phyloP scores from a whole-genome alignment of 2,329 filamentous ascomycete species.

The Neofusicoccum cordaticola region DNA sequence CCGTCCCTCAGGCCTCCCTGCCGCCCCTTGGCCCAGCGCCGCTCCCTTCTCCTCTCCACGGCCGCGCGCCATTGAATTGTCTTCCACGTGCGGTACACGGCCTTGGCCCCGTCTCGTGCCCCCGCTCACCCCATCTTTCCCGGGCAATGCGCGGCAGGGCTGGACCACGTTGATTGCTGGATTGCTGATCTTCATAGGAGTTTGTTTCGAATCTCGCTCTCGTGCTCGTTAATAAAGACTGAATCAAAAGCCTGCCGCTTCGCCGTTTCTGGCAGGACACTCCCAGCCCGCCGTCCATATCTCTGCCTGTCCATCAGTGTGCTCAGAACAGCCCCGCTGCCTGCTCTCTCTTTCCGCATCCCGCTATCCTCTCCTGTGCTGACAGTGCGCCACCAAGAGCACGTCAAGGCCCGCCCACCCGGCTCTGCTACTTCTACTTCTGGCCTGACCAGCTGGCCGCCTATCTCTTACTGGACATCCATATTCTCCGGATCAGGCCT shows the following conservation, averaged over 20 bases:
- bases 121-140: not conserved
- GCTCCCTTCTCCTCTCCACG: not conserved
- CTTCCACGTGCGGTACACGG: constrained; percentile 1
- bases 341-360: no score
- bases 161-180: not conserved
- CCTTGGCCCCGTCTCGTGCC: not conserved
- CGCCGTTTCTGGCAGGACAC: not conserved
- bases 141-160: not conserved
- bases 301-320: not conserved
- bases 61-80: not conserved
- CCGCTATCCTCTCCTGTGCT: no score
- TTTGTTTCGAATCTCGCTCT: constrained; percentile 14
- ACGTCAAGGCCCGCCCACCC: no score
- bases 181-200: constrained; percentile 12
- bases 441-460: no score
- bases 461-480: no score
- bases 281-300: no score
- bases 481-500: no score
- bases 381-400: not conserved
- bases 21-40: not conserved
- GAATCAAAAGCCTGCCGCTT: not conserved
- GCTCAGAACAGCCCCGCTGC: not conserved
- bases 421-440: no score
- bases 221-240: constrained; percentile 1
- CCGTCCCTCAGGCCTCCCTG: not conserved